Evolutionary conservation across 768 basidiomycete species (phyloP).

Genomic region (Phallus indusiatus): DNA sequence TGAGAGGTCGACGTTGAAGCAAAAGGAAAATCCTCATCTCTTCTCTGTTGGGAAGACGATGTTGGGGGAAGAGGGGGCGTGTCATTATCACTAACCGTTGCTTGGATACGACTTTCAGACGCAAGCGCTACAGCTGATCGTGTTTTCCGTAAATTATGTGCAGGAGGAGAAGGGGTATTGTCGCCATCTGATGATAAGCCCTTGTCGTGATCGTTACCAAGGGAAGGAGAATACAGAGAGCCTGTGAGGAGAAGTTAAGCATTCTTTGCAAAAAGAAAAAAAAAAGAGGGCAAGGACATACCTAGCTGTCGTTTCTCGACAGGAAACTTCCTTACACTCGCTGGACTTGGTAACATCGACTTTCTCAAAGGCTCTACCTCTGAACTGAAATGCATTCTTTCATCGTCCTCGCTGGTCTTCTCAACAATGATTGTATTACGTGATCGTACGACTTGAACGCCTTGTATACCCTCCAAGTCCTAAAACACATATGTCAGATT

Average conservation of each 20-base stretch:
- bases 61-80: neutral
- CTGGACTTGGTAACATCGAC: neutral
- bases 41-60: neutral
- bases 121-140: neutral
- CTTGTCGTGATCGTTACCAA: neutral
- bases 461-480: neutral
- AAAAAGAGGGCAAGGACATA: neutral
- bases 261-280: neutral
- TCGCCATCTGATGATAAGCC: neutral
- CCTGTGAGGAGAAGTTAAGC: neutral
- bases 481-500: neutral
- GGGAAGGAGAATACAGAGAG: neutral
- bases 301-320: neutral
- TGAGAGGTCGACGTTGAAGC: neutral
- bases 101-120: neutral
- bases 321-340: neutral
- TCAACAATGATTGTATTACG: neutral
- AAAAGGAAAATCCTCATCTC: neutral
- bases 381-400: neutral
- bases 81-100: neutral
- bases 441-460: neutral
- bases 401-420: neutral
- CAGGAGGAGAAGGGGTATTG: no score
- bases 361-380: neutral
- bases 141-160: neutral